Percentiles rank a stretch among this genome's conserved stretches.
Conservation (phyloP, 192 early-diverging fungal species). For the Backusella westeae region DNA sequence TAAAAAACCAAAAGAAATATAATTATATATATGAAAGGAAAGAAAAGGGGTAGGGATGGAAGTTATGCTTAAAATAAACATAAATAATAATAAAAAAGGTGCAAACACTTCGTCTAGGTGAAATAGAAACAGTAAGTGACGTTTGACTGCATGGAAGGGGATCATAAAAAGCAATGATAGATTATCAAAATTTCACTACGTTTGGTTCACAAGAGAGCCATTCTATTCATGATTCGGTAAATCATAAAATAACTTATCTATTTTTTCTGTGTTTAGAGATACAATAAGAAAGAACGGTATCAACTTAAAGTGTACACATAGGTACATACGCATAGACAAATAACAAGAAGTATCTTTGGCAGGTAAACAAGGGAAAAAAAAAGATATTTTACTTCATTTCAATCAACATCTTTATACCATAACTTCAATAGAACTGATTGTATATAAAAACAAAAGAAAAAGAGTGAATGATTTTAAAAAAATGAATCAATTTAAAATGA, state of each 20-base stretch:
- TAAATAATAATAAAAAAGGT: background rate
- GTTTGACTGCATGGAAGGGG: slow-evolving; percentile 14
- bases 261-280: background rate
- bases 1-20: background rate
- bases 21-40: slow-evolving; percentile 3
- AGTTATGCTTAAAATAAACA: background rate
- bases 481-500: background rate
- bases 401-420: background rate
- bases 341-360: background rate
- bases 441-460: background rate
- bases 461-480: background rate
- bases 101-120: slow-evolving; percentile 2
- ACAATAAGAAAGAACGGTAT: background rate
- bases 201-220: slow-evolving; percentile 3
- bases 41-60: background rate
- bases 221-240: background rate
- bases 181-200: background rate
- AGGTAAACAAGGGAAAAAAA: background rate
- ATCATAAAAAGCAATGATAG: background rate
- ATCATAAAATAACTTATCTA: background rate
- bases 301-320: background rate
- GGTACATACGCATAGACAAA: background rate
- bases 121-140: slow-evolving; percentile 7
- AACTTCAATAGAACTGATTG: background rate
- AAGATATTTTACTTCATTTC: background rate